Evolutionary conservation across 257 asterid species (phyloP), one percentile per base, ranked within the genome.

Genomic region (Jacaranda copaia): DNA sequence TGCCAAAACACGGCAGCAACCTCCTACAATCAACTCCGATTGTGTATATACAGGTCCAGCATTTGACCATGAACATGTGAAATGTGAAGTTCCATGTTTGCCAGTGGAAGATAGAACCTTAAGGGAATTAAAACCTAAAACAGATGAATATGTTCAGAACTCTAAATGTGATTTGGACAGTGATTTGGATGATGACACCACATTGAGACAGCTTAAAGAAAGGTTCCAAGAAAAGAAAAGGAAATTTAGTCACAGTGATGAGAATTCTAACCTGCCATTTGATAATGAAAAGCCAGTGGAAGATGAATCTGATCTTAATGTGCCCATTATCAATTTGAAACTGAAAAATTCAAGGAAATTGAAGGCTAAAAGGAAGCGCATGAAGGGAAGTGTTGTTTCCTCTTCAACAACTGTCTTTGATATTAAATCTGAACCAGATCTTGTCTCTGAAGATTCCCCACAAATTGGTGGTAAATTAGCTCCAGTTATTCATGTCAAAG

Each of bases 201-300:
- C 96, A 8, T 68, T 89, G 82, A 80, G 77, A 62, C 90, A 87
- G 70, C 84, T 91, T 3, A 85, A 63, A 75, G 53, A 85, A 45
- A 85, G 59, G 51, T 83, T 82, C 74, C 84, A 55, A 79, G 39
- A 70, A 49, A 91, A 74, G 84, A 89, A 88, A 83, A 85, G 90
- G 78, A 85, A 82, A 56, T 70, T 35, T 68, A 68, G 5, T 63
- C 68, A 48, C 63, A 45, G 11, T 35, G 66, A 8, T 63, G 69
- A 68, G 32, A 52, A 70, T 63, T 48, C 85, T 70, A 74, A 60
- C 40, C 79, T 73, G 70, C 79, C 62, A 52, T 59, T 36, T 35
- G 19, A 35, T 39, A 67, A 81, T 57, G 39, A 59, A 78, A 83
- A 81, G 39, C 72, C 56, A 13, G 77, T 38, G n/a, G 86, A 84